Evolutionary conservation across 2,329 filamentous ascomycete genomes (phyloP).

Genomic region (Graphiopsis chlorocephala): DNA sequence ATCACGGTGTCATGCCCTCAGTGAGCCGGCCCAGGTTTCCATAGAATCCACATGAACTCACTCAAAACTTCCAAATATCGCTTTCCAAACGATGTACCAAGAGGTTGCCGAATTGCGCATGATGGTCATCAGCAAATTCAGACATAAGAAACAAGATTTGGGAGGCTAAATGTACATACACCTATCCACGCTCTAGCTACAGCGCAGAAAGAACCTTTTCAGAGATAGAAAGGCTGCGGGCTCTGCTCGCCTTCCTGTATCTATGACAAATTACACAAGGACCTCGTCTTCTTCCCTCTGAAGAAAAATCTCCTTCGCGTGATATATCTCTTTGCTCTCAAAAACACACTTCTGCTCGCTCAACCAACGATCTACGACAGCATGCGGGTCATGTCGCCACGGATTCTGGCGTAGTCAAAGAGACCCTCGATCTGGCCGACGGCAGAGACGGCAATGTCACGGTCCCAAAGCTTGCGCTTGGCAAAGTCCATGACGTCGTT

Average conservation of each 20-base stretch:
- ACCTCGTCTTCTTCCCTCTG: not conserved
- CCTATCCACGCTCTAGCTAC: conserved; percentile 13
- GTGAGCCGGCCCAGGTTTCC: not conserved
- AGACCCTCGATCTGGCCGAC: conserved; percentile 89
- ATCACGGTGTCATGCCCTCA: not conserved
- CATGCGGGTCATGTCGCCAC: conserved; percentile 86
- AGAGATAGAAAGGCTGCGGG: conserved; percentile 11
- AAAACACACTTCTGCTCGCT: conserved; percentile 6
- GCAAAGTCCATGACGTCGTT: conserved; percentile 98
- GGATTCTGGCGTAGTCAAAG: conserved; percentile 71
- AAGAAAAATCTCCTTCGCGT: not conserved
- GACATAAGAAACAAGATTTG: conserved; percentile 8
- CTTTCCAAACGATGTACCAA: not conserved
- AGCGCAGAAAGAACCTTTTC: conserved; percentile 16
- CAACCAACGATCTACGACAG: conserved; percentile 34
- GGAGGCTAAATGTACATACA: conserved; percentile 13
- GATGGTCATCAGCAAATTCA: not conserved
- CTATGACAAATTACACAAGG: conserved; percentile 15
- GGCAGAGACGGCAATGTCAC: conserved; percentile 89
- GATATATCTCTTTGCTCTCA: conserved; percentile 6
- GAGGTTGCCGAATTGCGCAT: not conserved
- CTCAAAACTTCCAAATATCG: no score
- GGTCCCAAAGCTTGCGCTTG: conserved; percentile 93
- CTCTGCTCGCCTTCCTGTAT: conserved; percentile 6
- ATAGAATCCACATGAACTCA: no score